Evolutionary conservation across 2,329 filamentous ascomycete genomes (phyloP), one percentile per base, ranked within the genome.

Genomic region (Alternaria ethzedia): DNA sequence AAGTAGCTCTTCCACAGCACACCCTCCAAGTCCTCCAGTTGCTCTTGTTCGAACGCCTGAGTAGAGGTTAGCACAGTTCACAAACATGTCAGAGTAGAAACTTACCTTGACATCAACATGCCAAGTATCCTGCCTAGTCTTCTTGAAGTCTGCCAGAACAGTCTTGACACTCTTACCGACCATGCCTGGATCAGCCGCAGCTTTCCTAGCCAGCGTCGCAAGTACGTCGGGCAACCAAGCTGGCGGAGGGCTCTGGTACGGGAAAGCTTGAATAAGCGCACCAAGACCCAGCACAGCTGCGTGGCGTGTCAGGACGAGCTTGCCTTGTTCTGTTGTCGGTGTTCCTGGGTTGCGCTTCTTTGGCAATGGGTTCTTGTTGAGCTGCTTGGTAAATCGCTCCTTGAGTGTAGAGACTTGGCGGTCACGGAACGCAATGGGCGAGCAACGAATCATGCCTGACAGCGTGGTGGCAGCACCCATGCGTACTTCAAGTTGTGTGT

Each of bases 1-100:
- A 99, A 99, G 79, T 99, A 99, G 80, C 95, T 98, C 90, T 99
- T 99, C 96, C 96, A 99, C 56, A 99, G 84, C 51, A 99, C 96
- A 56, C 96, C 96, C 75, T 97, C 94, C 63, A 99, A 81, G 77
- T 98, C 95, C 80, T 98, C 96, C 11, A 99, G 84, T 76, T 99
- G 95, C 72, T 98, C 96, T 28, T 91, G 83, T 25, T 94, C 94
- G 78, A 99, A 99, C 64, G 87, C 88, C 89, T 91, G 67, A 64
- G 61, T 50, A 3, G 20, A 1, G 11, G 17, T 72, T 47, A 68
- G 56, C 50, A 45, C 13, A 20, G 10, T 25, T 43, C 13, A 44
- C 3, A 10, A 11, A 10, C 11, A 4, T 12, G 17, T 49, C 12
- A 13, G 21, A 8, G n/a, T 23, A 3, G 9, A 26, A 28, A 61